Base-by-base conservation (phyloP, 441 rosid genomes). In the Corymbia citriodora region DNA sequence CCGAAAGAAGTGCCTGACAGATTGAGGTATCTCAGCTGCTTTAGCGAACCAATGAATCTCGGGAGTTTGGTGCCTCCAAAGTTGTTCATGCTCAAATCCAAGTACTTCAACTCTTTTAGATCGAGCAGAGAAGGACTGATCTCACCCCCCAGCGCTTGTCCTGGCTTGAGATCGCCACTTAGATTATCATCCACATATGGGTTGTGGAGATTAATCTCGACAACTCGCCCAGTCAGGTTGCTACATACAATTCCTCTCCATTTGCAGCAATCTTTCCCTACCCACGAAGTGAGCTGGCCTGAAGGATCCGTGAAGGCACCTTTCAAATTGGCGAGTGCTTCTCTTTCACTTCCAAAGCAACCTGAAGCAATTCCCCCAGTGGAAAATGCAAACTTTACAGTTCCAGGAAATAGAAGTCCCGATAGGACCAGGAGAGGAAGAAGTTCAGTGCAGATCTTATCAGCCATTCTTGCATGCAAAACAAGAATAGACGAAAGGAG, bases 281-380 rank as follows among this genome's bases (percentile, higher is more conserved):
- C 70, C 92, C 89, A 91, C 14, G 16, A 90, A 19, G 79, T 36
- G 48, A 90, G 87, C 61, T 2, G 48, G 1, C 91, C 89, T 1
- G 85, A 90, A 25, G 83, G 87, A 72, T 91, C 92, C 36, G 48
- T 18, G 17, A 91, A 79, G 49, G 40, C 50, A 25, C 53, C 10
- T 55, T 57, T 91, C 68, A 91, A 90, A 27, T 57, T 55, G 8
- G 88, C 82, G 70, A 91, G 92, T 15, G 92, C 90, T 63, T 88
- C 82, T 21, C 87, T 90, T 65, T 91, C 89, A 4, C 55, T 21
- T 50, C 13, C 19, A 6, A 61, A 59, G 90, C 90, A 89, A n/a
- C 85, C 79, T 21, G 29, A 25, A 59, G 29, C 3, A 14, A 59
- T 59, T 59, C n/a, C n/a, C 11, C 14, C 29, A 10, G n/a, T 59